These are phyloP conservation scores for Arxiozyma telluris DNA, from an alignment of 1,139 yeast species.

Conservation along the genomic window DNA sequence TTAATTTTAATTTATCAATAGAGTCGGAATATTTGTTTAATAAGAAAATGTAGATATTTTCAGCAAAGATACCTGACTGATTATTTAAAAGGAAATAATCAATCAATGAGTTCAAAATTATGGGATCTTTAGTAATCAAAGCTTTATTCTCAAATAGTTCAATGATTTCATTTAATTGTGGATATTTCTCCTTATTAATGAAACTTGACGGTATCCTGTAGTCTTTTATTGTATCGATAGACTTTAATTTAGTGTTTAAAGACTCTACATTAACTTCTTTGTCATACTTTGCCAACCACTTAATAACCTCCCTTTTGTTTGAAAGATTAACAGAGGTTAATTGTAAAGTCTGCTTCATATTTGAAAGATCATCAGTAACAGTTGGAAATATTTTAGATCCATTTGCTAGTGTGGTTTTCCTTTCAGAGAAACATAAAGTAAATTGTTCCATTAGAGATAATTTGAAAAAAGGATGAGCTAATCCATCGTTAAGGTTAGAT, in stretches of 20 bases:
- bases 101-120: slow-evolving; percentile 6
- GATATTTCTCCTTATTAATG: slow-evolving; percentile 1
- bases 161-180: slow-evolving; percentile 4
- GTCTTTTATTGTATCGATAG: not conserved
- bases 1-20: not conserved
- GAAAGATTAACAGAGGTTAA: not conserved
- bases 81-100: slow-evolving; percentile 7
- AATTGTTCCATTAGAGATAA: slow-evolving; percentile 19
- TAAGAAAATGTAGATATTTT: slow-evolving; percentile 7
- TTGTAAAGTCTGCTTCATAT: not conserved
- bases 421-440: slow-evolving; percentile 14
- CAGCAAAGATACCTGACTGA: slow-evolving; percentile 3
- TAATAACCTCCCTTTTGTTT: not conserved
- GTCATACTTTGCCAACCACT: slow-evolving; percentile 8
- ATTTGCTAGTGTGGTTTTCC: slow-evolving; percentile 13
- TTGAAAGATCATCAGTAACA: not conserved
- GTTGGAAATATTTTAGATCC: slow-evolving; percentile 14
- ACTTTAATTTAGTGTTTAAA: too few species aligned
- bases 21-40: slow-evolving; percentile 5
- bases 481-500: not conserved
- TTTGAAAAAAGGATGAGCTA: slow-evolving; percentile 15
- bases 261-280: not conserved
- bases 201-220: not conserved
- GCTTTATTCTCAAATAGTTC: slow-evolving; percentile 2
- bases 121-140: not conserved